These are phyloP conservation scores for Sclerotinia nivalis DNA, from an alignment of 2,329 filamentous ascomycete species.

Conservation along the genomic window DNA sequence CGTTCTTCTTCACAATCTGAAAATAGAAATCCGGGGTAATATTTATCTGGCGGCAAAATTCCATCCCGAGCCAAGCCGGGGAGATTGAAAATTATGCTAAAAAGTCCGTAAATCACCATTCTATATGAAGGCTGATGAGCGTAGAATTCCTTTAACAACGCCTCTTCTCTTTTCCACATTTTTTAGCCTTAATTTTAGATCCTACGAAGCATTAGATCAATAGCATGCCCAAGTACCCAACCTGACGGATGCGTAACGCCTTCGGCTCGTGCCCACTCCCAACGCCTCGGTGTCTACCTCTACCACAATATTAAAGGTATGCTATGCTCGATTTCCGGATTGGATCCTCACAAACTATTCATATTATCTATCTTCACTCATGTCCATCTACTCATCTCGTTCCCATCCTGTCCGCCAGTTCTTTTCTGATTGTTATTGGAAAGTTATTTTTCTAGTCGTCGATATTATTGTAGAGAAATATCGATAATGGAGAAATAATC, in stretches of 20 bases:
- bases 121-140: not conserved
- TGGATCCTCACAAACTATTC: not conserved
- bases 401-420: slow-evolving; percentile 2
- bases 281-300: too few relatives aligned
- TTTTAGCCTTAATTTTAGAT: too few relatives aligned
- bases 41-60: not conserved
- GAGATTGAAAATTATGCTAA: not conserved
- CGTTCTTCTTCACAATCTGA: too few relatives aligned
- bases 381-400: not conserved
- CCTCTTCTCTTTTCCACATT: not conserved
- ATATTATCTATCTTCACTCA: not conserved
- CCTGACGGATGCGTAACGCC: not conserved
- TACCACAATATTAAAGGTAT: not conserved
- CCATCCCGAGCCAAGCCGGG: not conserved
- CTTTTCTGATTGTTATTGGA: slow-evolving; percentile 17
- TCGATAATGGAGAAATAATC: not conserved
- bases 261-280: not conserved
- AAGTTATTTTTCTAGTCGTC: slow-evolving; percentile 7
- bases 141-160: not conserved
- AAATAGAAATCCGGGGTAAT: slow-evolving; percentile 3
- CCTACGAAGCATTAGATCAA: not conserved
- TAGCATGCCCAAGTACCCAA: not conserved
- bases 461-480: slow-evolving; percentile 1
- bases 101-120: not conserved
- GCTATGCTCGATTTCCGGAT: not conserved